Evolutionary conservation across 1,284 basidiomycete genomes (phyloP), one percentile per base, ranked within the genome.

Genomic region (Ceratobasidium sp.): DNA sequence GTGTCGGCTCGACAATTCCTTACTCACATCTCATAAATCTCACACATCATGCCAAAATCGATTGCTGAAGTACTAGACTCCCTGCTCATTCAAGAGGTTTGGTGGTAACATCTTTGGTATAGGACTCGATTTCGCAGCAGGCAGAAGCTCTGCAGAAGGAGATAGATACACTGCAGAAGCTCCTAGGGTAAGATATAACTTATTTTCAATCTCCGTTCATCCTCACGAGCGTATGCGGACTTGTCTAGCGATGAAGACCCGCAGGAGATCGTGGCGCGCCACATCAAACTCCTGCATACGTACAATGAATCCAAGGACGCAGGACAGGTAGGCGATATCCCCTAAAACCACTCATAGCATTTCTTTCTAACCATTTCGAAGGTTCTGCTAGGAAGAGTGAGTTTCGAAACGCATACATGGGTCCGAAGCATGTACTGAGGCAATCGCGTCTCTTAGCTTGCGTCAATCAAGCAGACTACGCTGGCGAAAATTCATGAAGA

Each of bases 251-350:
- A 80, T 46, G 85, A 85, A 76, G 86, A 90, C 74, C 87, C 91
- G 0, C 88, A 90, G 52, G 83, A 84, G 74, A 88, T 92, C 16
- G 89, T 91, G 21, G 87, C 88, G 62, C 82, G 82, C 7, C 91
- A 93, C 77, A 92, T 92, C 79, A 87, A 87, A 75, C 82, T 91
- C 3, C 80, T 93, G 30, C 91, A 93, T 78, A 83, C 82, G 55
- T 93, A 93, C 77, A 93, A 93, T 75, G 92, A 93, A 79, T 87
- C 90, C 6, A 93, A 93, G 78, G 92, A 93, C 78, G 91, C 91
- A 1, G 84, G 91, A 0, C 91, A 93, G 86, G 91, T 87, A 63
- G 35, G 35, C 11, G n/a, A 38, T 38, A 5, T 38, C 35, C 11
- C 6, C 6, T 38, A 38, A 4, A 38, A 38, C 6, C 4, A 5